phyloP scores from a whole-genome alignment of 2,329 filamentous ascomycete species.

The Beauveria brongniartii region DNA sequence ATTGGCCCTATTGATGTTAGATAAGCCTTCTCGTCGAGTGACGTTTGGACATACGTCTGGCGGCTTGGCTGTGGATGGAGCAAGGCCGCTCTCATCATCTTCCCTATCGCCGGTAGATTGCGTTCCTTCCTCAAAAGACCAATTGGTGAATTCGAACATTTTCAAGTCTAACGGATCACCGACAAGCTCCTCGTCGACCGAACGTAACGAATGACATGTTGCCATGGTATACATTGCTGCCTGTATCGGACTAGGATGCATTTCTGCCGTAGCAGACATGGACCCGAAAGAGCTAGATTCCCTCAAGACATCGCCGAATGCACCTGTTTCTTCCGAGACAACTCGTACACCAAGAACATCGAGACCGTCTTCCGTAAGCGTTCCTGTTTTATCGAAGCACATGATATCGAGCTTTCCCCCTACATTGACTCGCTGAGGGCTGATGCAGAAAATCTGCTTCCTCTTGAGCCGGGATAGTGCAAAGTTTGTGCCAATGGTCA shows the following conservation, averaged over 20 bases:
- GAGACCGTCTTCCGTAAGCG: conserved; percentile 88
- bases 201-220: conserved; percentile 85
- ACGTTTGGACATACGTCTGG: conserved; percentile 43
- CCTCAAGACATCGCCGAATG: conserved; percentile 70
- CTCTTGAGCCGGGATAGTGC: conserved; percentile 77
- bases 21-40: conserved; percentile 7
- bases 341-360: conserved; percentile 86
- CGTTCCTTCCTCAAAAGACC: conserved; percentile 84
- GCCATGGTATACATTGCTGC: conserved; percentile 90
- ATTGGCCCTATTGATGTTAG: conserved; percentile 34
- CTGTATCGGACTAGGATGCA: conserved; percentile 28
- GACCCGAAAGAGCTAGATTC: conserved; percentile 54
- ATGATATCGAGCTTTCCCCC: conserved; percentile 93
- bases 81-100: conserved; percentile 66
- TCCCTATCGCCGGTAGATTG: conserved; percentile 56
- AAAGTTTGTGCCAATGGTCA: conserved; percentile 96
- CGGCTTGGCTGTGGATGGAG: conserved; percentile 83
- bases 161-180: conserved; percentile 94
- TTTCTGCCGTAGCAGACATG: conserved; percentile 16
- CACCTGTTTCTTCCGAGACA: conserved; percentile 51
- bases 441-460: conserved; percentile 95
- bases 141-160: conserved; percentile 96
- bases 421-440: conserved; percentile 92
- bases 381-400: conserved; percentile 99
- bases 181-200: conserved; percentile 79